A percentile compares a stretch with the other conserved stretches of the same genome.
phyloP scores from a whole-genome alignment of 2,329 filamentous ascomycete species.

The Hypoxylon rubiginosum region DNA sequence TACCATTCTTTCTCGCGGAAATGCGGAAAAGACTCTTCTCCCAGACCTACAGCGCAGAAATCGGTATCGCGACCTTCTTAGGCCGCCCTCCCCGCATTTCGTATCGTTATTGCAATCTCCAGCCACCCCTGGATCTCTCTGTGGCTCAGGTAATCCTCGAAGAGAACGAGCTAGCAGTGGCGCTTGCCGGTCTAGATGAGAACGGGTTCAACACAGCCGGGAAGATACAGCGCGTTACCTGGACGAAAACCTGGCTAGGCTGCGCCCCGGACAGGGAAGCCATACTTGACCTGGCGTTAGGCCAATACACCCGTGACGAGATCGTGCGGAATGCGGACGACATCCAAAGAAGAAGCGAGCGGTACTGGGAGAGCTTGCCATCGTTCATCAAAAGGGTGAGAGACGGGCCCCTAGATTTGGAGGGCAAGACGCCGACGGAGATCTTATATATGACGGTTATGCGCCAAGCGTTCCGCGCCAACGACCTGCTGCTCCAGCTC shows the following conservation, averaged over 20 bases:
- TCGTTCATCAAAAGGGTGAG: conserved; percentile 44
- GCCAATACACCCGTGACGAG: conserved; percentile 51
- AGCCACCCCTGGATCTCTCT: conserved; percentile 49
- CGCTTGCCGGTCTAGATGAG: conserved; percentile 47
- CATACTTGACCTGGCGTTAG: conserved; percentile 53
- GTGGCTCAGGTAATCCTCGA: conserved; percentile 47
- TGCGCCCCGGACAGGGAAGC: conserved; percentile 51
- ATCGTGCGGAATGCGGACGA: conserved; percentile 45
- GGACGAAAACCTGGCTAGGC: conserved; percentile 46
- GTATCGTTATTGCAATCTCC: conserved; percentile 52
- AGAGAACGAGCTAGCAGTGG: conserved; percentile 46
- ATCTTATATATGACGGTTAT: conserved; percentile 46
- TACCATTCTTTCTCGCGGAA: conserved; percentile 53
- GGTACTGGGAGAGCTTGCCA: conserved; percentile 48
- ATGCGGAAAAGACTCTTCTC: conserved; percentile 47
- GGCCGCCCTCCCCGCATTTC: conserved; percentile 53
- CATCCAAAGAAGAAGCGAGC: conserved; percentile 43
- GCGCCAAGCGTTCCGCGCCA: conserved; percentile 44
- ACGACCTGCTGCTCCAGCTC: conserved; percentile 53
- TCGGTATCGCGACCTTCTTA: conserved; percentile 51
- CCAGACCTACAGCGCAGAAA: conserved; percentile 49
- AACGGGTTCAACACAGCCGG: conserved; percentile 48
- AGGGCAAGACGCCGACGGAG: conserved; percentile 43
- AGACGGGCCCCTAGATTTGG: conserved; percentile 39
- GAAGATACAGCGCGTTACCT: conserved; percentile 45